phyloP scores from a whole-genome alignment of 345 rosid species.

The Physaria fendleri region DNA sequence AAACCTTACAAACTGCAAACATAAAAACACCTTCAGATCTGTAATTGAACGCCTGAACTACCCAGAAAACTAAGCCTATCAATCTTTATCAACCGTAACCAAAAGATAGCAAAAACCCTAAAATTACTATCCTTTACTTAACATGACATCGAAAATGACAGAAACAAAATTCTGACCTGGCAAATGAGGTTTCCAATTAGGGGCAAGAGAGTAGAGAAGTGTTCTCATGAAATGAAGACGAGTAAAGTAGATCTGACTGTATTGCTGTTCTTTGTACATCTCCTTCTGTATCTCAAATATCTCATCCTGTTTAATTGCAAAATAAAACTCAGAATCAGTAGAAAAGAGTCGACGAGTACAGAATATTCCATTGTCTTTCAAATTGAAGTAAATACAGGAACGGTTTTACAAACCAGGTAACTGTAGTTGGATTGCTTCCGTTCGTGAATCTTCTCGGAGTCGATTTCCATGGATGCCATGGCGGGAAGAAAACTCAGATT shows the following conservation, averaged over 20 bases:
- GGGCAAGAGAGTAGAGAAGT: constrained; percentile 68
- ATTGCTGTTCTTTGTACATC: constrained; percentile 78
- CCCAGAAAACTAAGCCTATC: neutral
- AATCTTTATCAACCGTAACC: neutral
- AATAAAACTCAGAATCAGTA: neutral
- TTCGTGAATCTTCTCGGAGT: constrained; percentile 34
- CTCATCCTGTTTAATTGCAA: constrained; percentile 56
- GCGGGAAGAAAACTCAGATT: constrained; percentile 43
- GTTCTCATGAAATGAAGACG: constrained; percentile 80
- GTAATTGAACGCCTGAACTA: neutral
- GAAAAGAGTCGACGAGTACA: neutral
- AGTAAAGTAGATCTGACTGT: constrained; percentile 88
- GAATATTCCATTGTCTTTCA: neutral
- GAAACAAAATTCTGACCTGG: constrained; percentile 41
- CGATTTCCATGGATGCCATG: constrained; percentile 53
- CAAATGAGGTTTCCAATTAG: constrained; percentile 66
- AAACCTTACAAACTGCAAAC: constrained; percentile 62
- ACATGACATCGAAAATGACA: neutral
- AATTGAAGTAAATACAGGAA: neutral
- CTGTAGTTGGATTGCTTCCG: constrained; percentile 54
- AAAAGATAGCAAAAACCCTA: neutral
- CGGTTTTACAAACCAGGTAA: constrained; percentile 34
- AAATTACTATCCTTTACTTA: no score
- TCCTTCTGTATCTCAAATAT: constrained; percentile 61
- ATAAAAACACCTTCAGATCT: constrained; percentile 5